Conservation (phyloP, 2,329 filamentous ascomycete genomes). For the Hypoxylon rubiginosum region DNA sequence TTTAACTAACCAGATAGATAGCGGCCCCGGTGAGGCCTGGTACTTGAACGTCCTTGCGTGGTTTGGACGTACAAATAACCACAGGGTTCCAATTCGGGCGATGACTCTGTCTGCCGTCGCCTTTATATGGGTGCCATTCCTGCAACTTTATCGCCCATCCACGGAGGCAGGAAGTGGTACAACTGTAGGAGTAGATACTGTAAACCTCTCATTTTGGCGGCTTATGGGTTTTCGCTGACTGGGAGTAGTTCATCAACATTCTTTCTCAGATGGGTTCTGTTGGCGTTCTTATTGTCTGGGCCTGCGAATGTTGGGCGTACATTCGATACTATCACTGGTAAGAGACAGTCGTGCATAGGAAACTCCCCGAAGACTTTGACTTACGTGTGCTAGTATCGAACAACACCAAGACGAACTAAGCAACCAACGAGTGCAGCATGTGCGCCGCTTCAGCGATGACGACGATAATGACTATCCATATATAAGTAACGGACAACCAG, state of each 20-base stretch:
- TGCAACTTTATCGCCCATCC: constrained; percentile 48
- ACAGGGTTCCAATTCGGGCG: constrained; percentile 55
- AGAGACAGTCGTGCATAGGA: constrained; percentile 13
- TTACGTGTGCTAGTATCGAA: constrained; percentile 33
- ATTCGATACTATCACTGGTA: constrained; percentile 56
- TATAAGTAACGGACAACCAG: constrained; percentile 55
- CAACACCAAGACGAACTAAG: constrained; percentile 44
- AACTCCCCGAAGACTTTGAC: neutral
- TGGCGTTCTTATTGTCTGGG: constrained; percentile 56
- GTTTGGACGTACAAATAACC: constrained; percentile 51
- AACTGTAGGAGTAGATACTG: constrained; percentile 6
- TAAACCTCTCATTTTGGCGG: neutral
- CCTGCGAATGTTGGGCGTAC: constrained; percentile 58
- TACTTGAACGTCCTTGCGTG: constrained; percentile 48
- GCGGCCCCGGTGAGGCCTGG: constrained; percentile 42
- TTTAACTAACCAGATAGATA: constrained; percentile 49
- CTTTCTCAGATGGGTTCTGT: constrained; percentile 56
- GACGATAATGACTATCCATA: constrained; percentile 55
- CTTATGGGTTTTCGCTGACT: neutral
- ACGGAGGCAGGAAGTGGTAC: neutral
- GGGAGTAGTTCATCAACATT: constrained; percentile 56
- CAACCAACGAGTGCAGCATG: constrained; percentile 42
- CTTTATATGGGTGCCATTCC: constrained; percentile 59
- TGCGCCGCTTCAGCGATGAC: constrained; percentile 43
- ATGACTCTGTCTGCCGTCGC: constrained; percentile 55